Base-by-base conservation (phyloP, 2,329 filamentous ascomycete species). In the Truncatella angustata region DNA sequence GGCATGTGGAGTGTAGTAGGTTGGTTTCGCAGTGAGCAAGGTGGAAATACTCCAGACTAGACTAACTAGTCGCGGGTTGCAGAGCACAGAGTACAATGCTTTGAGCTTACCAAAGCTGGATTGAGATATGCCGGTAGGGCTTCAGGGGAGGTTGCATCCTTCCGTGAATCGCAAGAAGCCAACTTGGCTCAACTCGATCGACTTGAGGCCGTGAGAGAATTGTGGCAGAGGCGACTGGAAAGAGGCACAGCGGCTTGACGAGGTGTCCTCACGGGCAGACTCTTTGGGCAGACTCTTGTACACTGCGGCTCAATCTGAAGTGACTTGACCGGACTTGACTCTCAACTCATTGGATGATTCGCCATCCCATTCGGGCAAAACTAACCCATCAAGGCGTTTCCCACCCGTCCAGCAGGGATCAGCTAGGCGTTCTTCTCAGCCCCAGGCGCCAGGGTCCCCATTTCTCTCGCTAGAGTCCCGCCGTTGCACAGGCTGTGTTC, bases 391-490 rank as follows among this genome's bases (percentile, higher is more conserved):
- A 32, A 64, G 49, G 32, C 58, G 55, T 21, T 52, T 42, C 28
- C 50, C 49, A 26, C 45, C 24, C 21, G 6, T 18, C 9, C 7
- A 24, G 23, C 30, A 48, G 42, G 46, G 37, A 39, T 32, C 42
- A 16, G 48, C 11, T 55, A 49, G 35, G 56, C 47, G 44, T 56
- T 53, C 36, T 66, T 63, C 36, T 58, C 60, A 53, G 64, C 63
- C 18, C 58, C 55, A 42, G 58, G 30, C 21, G 45, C 45, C 36
- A 37, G 37, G 51, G 40, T 45, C 34, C 10, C 18, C 12, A 23
- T 18, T 4, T 42, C 16, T 23, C 18, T 6, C 23, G 18, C 30
- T 26, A 10, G 21, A 37, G 3, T 12, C 10, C 34, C 24, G 16
- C 2, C 24, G 3, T 32, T 24, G 23, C 23, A 18, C 18, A 16